A percentile compares a stretch with the other conserved stretches of the same genome.
phyloP scores from a whole-genome alignment of 192 early-diverging fungal species.

The Coemansia sp. region DNA sequence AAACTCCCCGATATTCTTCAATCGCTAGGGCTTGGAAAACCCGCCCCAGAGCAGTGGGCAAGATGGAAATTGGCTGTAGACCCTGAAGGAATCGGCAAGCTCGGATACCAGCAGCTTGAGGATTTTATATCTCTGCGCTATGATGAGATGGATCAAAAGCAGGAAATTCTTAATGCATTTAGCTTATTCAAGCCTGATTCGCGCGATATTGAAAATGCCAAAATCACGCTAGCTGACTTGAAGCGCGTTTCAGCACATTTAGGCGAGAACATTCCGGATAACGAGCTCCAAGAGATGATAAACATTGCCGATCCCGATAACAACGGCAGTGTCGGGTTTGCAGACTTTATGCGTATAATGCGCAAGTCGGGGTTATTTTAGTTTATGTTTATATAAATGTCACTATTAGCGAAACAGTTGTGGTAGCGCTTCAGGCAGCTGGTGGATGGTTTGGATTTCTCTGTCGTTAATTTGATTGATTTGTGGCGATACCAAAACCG shows the following conservation, averaged over 20 bases:
- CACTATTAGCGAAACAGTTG: slow-evolving; percentile 45
- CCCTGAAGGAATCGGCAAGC: slow-evolving; percentile 23
- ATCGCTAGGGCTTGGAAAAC: slow-evolving; percentile 17
- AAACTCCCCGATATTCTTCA: slow-evolving; percentile 17
- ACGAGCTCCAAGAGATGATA: slow-evolving; percentile 68
- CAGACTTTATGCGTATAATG: slow-evolving; percentile 65
- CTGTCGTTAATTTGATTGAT: slow-evolving; percentile 14
- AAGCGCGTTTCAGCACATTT: slow-evolving; percentile 60
- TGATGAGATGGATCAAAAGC: slow-evolving; percentile 54
- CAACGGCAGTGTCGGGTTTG: slow-evolving; percentile 62
- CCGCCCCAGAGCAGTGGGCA: slow-evolving; percentile 1
- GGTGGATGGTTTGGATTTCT: slow-evolving; percentile 56
- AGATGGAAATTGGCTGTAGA: slow-evolving; percentile 32
- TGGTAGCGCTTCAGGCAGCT: slow-evolving; percentile 62
- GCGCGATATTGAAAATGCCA: slow-evolving; percentile 54
- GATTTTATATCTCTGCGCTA: slow-evolving; percentile 30
- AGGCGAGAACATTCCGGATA: slow-evolving; percentile 63
- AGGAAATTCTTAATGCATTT: slow-evolving; percentile 76
- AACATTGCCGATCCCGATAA: slow-evolving; percentile 62
- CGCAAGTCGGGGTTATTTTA: slow-evolving; percentile 59
- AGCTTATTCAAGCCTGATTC: slow-evolving; percentile 72
- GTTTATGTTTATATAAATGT: slow-evolving; percentile 1
- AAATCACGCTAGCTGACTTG: slow-evolving; percentile 76
- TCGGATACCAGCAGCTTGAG: slow-evolving; percentile 32
- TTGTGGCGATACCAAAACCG: slow-evolving; percentile 50